Conservation (phyloP, 352 stramenopile genomes). For the Phytopythium delawarense region DNA sequence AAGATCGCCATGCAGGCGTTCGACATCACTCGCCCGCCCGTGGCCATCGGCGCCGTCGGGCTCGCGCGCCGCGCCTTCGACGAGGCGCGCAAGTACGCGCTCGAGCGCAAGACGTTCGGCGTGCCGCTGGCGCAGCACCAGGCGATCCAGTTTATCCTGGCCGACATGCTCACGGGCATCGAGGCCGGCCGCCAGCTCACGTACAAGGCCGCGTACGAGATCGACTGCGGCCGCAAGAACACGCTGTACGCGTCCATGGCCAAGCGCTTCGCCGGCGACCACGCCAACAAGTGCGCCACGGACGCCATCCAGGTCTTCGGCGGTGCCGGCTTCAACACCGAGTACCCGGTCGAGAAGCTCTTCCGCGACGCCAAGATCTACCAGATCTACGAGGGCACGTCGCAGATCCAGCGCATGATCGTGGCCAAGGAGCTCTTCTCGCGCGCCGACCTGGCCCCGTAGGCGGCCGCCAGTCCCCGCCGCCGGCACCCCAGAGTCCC, state of each 20-base stretch:
- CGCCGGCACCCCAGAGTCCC: no score
- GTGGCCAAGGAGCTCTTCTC: slow-evolving; percentile 88
- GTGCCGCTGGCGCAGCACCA: slow-evolving; percentile 82
- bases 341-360: slow-evolving; percentile 92
- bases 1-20: slow-evolving; percentile 93
- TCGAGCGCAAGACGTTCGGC: slow-evolving; percentile 89
- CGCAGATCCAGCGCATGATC: slow-evolving; percentile 90
- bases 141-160: slow-evolving; percentile 88
- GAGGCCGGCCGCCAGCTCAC: slow-evolving; percentile 79
- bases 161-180: slow-evolving; percentile 89
- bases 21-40: slow-evolving; percentile 86
- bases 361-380: slow-evolving; percentile 91
- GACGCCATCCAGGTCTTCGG: slow-evolving; percentile 91
- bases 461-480: slow-evolving; percentile 4
- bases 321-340: slow-evolving; percentile 88
- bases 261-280: slow-evolving; percentile 87
- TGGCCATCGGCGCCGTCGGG: slow-evolving; percentile 84
- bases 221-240: slow-evolving; percentile 88
- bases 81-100: slow-evolving; percentile 82
- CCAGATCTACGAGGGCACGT: slow-evolving; percentile 92
- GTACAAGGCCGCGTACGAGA: slow-evolving; percentile 89
- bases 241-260: slow-evolving; percentile 90
- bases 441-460: slow-evolving; percentile 62
- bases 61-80: slow-evolving; percentile 85
- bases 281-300: slow-evolving; percentile 82